phyloP scores from a whole-genome alignment of 768 basidiomycete genomes.

The Leucogyrophana mollusca region DNA sequence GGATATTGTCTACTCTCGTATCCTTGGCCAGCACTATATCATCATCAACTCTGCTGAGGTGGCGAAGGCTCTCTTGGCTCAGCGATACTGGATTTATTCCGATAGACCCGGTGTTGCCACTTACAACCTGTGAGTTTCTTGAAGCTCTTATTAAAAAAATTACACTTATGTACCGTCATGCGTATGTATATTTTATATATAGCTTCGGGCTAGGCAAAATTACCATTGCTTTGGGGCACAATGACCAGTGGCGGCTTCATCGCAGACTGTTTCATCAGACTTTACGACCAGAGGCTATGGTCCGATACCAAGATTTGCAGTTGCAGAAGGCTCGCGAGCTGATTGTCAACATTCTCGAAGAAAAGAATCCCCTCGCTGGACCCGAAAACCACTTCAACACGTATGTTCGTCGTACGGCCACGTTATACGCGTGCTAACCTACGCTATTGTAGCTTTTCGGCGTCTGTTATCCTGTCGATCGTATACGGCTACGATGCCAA shows the following conservation, averaged over 20 bases:
- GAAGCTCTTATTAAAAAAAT: not conserved
- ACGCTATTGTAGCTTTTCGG: constrained; percentile 22
- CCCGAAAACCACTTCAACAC: not conserved
- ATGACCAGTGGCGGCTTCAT: too few relatives aligned
- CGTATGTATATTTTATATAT: too few relatives aligned
- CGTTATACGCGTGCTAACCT: not conserved
- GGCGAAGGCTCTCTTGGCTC: constrained; percentile 11
- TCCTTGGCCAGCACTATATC: constrained; percentile 8
- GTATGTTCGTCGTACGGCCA: not conserved
- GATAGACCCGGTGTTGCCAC: constrained; percentile 11
- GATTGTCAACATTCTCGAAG: not conserved
- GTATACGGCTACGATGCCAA: constrained; percentile 40
- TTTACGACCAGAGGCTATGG: too few relatives aligned
- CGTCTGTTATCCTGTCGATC: constrained; percentile 36
- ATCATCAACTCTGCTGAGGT: constrained; percentile 12
- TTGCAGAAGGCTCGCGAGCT: not conserved
- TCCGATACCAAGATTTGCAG: not conserved
- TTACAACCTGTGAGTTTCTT: constrained; percentile 10
- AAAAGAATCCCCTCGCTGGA: not conserved
- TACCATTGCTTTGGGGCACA: too few relatives aligned
- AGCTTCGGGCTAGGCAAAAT: too few relatives aligned
- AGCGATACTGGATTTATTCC: constrained; percentile 14
- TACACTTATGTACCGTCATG: not conserved
- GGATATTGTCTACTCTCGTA: constrained; percentile 10
- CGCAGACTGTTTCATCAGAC: too few relatives aligned